Evolutionary conservation across 2,329 filamentous ascomycete species (phyloP).

Genomic region (Dothistroma septosporum): DNA sequence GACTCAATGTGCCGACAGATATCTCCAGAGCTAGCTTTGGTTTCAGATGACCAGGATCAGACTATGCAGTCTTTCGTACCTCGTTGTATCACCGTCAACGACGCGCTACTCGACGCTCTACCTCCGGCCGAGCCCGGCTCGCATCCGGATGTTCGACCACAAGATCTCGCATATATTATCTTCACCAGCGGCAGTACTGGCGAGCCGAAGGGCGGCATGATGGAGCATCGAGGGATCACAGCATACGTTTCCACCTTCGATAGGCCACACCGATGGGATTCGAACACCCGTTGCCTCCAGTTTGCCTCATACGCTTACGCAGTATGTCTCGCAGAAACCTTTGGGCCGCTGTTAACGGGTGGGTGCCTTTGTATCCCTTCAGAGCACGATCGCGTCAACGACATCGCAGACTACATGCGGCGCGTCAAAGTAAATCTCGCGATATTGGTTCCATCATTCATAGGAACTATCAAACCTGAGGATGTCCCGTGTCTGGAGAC

Average conservation of each 20-base stretch:
- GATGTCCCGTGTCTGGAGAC: no score
- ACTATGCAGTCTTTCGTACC: background rate
- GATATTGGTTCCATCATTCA: no score
- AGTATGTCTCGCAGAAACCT: no score
- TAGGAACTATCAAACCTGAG: no score
- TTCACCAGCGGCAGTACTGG: constrained; percentile 26
- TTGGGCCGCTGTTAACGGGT: no score
- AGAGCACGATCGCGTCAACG: no score
- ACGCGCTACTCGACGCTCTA: background rate
- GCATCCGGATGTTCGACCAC: background rate
- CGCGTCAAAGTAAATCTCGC: no score
- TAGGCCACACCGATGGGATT: no score
- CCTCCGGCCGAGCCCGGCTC: background rate
- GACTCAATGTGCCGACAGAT: constrained; percentile 5
- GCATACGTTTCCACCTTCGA: background rate
- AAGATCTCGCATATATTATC: constrained; percentile 13
- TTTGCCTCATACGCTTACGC: no score
- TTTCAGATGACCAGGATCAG: background rate
- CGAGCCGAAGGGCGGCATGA: constrained; percentile 20
- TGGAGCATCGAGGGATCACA: constrained; percentile 3
- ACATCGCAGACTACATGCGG: no score
- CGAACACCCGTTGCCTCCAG: no score
- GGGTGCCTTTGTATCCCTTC: no score
- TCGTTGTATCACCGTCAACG: background rate
- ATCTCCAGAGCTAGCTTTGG: constrained; percentile 1